Evolutionary conservation across 192 early-diverging fungal species (phyloP), one percentile per base, ranked within the genome.

Genomic region (Linnemannia exigua): DNA sequence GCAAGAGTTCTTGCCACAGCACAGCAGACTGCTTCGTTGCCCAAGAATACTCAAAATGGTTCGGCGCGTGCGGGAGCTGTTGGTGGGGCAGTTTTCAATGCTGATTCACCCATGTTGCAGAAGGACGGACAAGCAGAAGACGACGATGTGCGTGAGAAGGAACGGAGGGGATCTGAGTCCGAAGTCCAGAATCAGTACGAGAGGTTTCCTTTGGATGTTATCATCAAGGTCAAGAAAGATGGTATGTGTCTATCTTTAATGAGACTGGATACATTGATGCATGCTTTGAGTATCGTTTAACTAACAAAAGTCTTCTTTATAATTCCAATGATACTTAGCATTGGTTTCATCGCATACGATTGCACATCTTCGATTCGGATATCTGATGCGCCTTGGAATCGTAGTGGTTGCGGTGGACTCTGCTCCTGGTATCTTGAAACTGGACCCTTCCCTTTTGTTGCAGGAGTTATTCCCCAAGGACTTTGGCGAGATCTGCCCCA

Each of bases 171-270:
- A 3, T 72, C 77, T 3, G 68, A 66, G 22, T 52, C 77, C 1
- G 51, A 36, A 5, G 37, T 16, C 54, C 68, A 72, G 17, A 72
- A 44, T 9, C 70, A 63, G 17, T 79, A 79, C 38, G 77, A 79
- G 77, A 38, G 70, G 20, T 79, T 72, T 16, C 77, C 77, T 11
- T 67, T 79, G 48, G 77, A 79, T n/a, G 70, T 79, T 51, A 50
- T 79, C 54, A 72, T 79, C 69, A 79, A 79, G 77, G 22, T 79
- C 41, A 79, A 79, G 50, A 79, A 79, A 54, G 77, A 79, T 72
- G 77, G 77, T 79, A 79, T 20, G 77, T 37, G 7, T 12, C 7
- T 61, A 2, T 75, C 15, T 6, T 72, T 51, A 9, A 1, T 31
- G 5, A 44, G 9, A 9, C 41, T 44, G 41, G 41, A 44, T 6